Evolutionary conservation across 345 rosid species (phyloP).

Genomic region (Noccaea bulbosa): DNA sequence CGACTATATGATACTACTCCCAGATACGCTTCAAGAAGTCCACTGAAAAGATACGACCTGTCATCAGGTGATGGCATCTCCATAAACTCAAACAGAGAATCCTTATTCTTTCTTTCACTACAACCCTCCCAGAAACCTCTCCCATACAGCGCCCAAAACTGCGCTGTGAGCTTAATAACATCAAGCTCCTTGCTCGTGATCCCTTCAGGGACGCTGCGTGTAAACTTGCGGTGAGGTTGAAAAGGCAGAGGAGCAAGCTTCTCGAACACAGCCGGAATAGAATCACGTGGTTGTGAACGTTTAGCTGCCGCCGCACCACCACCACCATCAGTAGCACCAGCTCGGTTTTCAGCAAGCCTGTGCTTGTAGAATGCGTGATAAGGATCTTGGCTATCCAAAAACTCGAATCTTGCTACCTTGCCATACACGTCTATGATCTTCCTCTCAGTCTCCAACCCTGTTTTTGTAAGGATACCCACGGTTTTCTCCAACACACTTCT

Average conservation of each 20-base stretch:
- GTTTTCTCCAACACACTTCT: slow-evolving; percentile 55
- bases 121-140: not conserved
- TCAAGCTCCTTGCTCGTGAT: not conserved
- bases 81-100: not conserved
- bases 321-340: no score
- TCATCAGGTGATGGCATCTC: no score
- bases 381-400: not conserved
- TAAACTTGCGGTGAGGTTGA: not conserved
- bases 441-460: not conserved
- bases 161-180: not conserved
- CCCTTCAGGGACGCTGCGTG: not conserved
- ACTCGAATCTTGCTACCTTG: not conserved
- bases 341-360: no score
- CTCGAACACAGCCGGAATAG: not conserved
- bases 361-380: not conserved
- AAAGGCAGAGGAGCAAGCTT: not conserved
- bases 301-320: no score
- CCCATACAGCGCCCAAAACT: not conserved
- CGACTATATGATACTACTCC: no score
- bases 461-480: no score
- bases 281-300: no score
- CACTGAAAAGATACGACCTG: no score
- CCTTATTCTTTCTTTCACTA: not conserved
- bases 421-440: not conserved
- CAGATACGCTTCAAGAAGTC: no score